phyloP scores from a whole-genome alignment of 768 basidiomycete species.

The Tulasnella sp. region DNA sequence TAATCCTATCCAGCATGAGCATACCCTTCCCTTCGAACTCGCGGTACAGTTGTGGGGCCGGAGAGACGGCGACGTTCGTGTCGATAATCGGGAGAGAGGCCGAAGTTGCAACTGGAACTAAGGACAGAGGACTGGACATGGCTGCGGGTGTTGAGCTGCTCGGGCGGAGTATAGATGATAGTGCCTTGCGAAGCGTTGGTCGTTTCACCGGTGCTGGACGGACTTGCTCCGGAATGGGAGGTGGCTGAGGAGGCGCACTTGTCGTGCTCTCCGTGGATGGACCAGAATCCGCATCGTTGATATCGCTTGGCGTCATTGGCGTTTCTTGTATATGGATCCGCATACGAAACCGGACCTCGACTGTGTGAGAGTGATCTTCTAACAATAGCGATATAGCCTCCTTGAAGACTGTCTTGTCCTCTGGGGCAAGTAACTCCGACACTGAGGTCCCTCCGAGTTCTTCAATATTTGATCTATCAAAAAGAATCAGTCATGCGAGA shows the following conservation, averaged over 20 bases:
- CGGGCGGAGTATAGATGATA: conserved; percentile 19
- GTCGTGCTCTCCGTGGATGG: conserved; percentile 14
- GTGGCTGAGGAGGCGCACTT: conserved; percentile 6
- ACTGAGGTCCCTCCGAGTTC: conserved; percentile 69
- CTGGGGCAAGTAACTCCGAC: conserved; percentile 66
- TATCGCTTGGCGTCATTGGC: conserved; percentile 35
- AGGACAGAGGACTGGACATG: background rate
- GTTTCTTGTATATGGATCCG: conserved; percentile 41
- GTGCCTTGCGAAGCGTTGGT: conserved; percentile 16
- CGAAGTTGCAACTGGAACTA: background rate
- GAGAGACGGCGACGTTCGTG: conserved; percentile 14
- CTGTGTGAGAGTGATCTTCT: conserved; percentile 86
- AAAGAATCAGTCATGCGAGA: conserved; percentile 13
- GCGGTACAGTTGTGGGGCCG: conserved; percentile 40
- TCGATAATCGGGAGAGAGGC: conserved; percentile 15
- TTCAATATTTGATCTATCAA: conserved; percentile 65
- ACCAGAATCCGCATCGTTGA: conserved; percentile 32
- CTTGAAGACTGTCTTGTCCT: conserved; percentile 72
- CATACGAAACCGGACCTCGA: conserved; percentile 84
- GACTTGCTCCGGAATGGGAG: background rate
- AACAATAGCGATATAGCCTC: conserved; percentile 77
- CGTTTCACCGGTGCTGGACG: background rate
- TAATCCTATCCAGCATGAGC: conserved; percentile 92
- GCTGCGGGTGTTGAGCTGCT: conserved; percentile 3
- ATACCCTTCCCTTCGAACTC: conserved; percentile 97